Conservation (phyloP, 345 rosid species). For the Microcos paniculata region DNA sequence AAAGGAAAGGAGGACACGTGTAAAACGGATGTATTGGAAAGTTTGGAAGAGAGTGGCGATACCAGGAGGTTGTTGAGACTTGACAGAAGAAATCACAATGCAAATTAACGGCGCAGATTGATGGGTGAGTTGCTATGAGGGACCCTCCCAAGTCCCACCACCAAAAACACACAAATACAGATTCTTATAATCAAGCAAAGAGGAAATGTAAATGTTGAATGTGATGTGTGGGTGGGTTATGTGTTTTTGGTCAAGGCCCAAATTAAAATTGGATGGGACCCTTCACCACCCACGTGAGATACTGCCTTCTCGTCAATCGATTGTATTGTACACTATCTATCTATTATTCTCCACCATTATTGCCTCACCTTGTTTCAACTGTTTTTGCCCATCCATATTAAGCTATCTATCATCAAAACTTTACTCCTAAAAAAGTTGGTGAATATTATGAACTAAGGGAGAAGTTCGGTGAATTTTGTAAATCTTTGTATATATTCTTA, state of each 20-base stretch:
- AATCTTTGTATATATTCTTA: no score
- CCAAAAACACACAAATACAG: background rate
- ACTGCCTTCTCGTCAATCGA: no score
- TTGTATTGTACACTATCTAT: no score
- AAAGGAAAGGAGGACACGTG: no score
- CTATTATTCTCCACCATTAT: background rate
- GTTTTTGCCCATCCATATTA: background rate
- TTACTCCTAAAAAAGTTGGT: background rate
- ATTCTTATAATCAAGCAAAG: background rate
- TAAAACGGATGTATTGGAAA: background rate
- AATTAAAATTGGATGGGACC: background rate
- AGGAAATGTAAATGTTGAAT: background rate
- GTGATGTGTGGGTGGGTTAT: background rate
- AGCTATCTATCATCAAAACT: background rate
- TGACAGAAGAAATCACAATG: background rate
- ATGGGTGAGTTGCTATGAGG: background rate
- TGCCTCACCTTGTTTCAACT: background rate
- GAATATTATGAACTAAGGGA: no score
- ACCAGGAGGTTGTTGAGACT: no score
- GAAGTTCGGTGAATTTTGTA: no score
- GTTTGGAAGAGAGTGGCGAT: background rate
- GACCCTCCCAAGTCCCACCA: background rate
- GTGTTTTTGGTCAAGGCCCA: no score
- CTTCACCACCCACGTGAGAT: background rate
- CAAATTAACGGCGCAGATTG: constrained; percentile 1